Base-by-base conservation (phyloP, 2,329 filamentous ascomycete genomes). In the Colletotrichum siamense region DNA sequence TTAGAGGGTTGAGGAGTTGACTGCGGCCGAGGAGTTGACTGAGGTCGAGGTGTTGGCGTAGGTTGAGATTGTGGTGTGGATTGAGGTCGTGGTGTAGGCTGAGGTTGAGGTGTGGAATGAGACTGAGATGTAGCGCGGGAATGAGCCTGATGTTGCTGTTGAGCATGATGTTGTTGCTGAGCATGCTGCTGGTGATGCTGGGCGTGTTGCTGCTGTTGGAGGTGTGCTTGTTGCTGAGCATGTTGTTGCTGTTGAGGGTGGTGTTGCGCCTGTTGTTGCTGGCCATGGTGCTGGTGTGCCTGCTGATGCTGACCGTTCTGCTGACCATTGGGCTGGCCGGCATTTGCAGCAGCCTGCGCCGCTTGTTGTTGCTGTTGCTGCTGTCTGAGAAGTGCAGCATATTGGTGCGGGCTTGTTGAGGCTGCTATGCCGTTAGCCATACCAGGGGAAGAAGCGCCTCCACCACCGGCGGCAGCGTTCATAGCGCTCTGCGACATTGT, bases 361-460 rank as follows among this genome's bases (percentile, higher is more conserved):
- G 81, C 81, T 10, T 84, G 83, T 74, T 84, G 83, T 73, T 87
- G 85, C 77, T 91, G 89, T 77, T 92, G 90, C 79, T 92, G 91
- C 52, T 91, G 89, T 61, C 91, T 84, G 10, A 92, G 86, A 39
- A 92, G 84, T 72, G 91, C 90, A 2, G 91, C 91, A 79, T 92
- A 92, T 77, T 92, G 91, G 55, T 92, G 90, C 32, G 91, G 91
- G 73, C 89, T 90, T 2, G 87, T 86, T 1, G 88, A 88, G 22
- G 86, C 85, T 2, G 86, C 83, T 65, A 90, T 86, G 22, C 88
- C 87, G 67, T 88, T 90, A 18, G 88, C 85, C 69, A 90, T 86
- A 4, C 87, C 86, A 16, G 88, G 83, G 18, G 77, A 78, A 24
- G 73, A 49, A 28, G 65, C 65, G 24, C 71, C 71, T 36, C 86